Base-by-base conservation (phyloP, 148 eudicot species). In the Diospyros kaki region DNA sequence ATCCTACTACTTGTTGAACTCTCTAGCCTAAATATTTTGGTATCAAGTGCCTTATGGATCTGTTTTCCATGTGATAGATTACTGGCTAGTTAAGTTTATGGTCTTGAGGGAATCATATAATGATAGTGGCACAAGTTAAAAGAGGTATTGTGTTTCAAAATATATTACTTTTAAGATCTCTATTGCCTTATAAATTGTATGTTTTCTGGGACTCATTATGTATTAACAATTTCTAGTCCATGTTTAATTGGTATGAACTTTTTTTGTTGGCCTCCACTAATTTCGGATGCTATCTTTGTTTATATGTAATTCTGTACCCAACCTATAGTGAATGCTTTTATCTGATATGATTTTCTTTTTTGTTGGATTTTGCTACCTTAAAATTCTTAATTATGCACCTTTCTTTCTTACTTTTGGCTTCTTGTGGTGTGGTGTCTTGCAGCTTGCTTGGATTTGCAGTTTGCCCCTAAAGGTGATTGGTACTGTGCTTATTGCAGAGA, bases 391-490 rank as follows among this genome's bases (percentile, higher is more conserved):
- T 11, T 17, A 38, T 61, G 40, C 10, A n/a, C 8, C 2, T 0
- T 3, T n/a, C 52, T 52, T 3, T n/a, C 52, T 52, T n/a, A 39
- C 10, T 54, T 50, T 51, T 2, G 2, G 6, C 2, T 51, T 9
- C 53, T 18, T 58, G 43, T 52, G 64, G 59, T 58, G 43, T 52
- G 64, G 59, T 41, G 17, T 66, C 59, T 64, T 88, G 88, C 93
- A 95, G 99, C 78, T 80, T 95, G 97, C 80, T 83, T 95, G 75
- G 87, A 88, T 74, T 75, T 84, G 68, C 86, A 88, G 74, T 75
- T 60, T 80, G 77, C 77, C 53, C 87, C 93, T 69, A 78, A 76
- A 38, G 79, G 82, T 77, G 90, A 86, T 74, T 94, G 96, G 96
- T 78, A 77, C 58, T 94, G 98, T 75, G 82, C 87, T 1, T 75